These are phyloP conservation scores for Cordyceps cicadae DNA, from an alignment of 2,329 filamentous ascomycete species.

Conservation along the genomic window DNA sequence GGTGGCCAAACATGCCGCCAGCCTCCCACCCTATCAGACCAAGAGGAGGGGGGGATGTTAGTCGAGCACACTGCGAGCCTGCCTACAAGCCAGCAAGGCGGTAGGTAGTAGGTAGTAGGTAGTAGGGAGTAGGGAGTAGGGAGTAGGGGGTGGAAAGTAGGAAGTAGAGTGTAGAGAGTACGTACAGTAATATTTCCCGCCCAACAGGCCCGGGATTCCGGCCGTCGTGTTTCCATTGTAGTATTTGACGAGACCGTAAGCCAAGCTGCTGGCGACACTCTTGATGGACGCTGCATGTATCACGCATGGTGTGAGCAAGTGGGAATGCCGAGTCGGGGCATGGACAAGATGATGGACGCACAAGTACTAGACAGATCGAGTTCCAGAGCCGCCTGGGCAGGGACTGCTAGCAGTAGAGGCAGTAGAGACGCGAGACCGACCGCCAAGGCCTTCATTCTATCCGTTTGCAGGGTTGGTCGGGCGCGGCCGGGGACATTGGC, in stretches of 20 bases:
- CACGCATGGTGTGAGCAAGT: background rate
- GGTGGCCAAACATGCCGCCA: slow-evolving; percentile 53
- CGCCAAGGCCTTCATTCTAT: background rate
- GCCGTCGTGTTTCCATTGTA: slow-evolving; percentile 52
- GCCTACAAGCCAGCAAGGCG: too few species aligned
- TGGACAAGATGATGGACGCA: background rate
- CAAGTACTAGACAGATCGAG: background rate
- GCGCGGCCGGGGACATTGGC: background rate
- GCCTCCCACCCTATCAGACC: slow-evolving; percentile 47
- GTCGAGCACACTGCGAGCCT: too few species aligned
- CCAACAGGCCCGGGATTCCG: slow-evolving; percentile 49
- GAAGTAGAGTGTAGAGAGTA: slow-evolving; percentile 16
- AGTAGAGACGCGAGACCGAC: background rate
- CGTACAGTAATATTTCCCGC: slow-evolving; percentile 56
- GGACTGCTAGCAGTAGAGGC: slow-evolving; percentile 2
- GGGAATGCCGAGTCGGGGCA: background rate
- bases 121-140: too few species aligned
- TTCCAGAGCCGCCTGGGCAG: background rate
- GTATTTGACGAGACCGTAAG: slow-evolving; percentile 40
- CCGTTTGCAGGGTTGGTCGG: background rate
- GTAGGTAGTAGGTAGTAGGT: too few species aligned
- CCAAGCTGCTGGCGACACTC: slow-evolving; percentile 37
- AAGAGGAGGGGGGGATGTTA: slow-evolving; percentile 4
- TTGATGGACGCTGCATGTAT: slow-evolving; percentile 39
- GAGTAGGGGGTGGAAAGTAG: too few species aligned